Conservation (phyloP, 1,284 basidiomycete species). For the Meripilus lineatus region DNA sequence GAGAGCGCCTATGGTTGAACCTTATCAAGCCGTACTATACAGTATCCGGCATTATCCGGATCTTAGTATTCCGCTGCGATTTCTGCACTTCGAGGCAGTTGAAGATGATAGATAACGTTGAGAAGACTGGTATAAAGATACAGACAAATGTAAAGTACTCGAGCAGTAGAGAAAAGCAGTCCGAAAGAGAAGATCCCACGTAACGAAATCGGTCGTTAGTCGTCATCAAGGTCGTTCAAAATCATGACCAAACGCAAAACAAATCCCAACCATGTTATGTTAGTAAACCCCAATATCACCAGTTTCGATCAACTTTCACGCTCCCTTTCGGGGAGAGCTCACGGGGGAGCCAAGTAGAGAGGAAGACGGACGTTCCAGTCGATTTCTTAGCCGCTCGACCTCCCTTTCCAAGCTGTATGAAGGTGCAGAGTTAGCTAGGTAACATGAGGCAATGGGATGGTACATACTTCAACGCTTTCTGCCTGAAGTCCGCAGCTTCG, state of each 20-base stretch:
- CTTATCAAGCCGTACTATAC: too few relatives aligned
- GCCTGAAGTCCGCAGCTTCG: slow-evolving; percentile 68
- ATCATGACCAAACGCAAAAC: too few relatives aligned
- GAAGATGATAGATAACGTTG: neutral
- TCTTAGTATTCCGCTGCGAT: neutral
- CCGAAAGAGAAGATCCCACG: too few relatives aligned
- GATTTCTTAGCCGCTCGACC: slow-evolving; percentile 62
- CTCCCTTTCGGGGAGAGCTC: slow-evolving; percentile 27
- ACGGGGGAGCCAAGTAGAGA: slow-evolving; percentile 27
- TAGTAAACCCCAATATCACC: too few relatives aligned
- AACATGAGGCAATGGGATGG: slow-evolving; percentile 1
- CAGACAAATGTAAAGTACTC: slow-evolving; percentile 1
- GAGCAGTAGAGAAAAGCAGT: neutral
- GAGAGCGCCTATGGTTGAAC: too few relatives aligned
- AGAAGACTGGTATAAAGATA: slow-evolving; percentile 1
- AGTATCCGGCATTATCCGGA: slow-evolving; percentile 2
- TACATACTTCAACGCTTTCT: slow-evolving; percentile 61
- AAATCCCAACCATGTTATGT: too few relatives aligned
- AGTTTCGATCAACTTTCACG: too few relatives aligned
- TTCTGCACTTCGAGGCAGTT: neutral
- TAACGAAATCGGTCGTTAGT: too few relatives aligned
- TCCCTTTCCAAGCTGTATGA: slow-evolving; percentile 59
- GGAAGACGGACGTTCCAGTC: slow-evolving; percentile 39
- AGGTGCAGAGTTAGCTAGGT: slow-evolving; percentile 19
- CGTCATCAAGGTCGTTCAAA: too few relatives aligned